phyloP scores from a whole-genome alignment of 2,329 filamentous ascomycete genomes.

The Blastomyces silverae region DNA sequence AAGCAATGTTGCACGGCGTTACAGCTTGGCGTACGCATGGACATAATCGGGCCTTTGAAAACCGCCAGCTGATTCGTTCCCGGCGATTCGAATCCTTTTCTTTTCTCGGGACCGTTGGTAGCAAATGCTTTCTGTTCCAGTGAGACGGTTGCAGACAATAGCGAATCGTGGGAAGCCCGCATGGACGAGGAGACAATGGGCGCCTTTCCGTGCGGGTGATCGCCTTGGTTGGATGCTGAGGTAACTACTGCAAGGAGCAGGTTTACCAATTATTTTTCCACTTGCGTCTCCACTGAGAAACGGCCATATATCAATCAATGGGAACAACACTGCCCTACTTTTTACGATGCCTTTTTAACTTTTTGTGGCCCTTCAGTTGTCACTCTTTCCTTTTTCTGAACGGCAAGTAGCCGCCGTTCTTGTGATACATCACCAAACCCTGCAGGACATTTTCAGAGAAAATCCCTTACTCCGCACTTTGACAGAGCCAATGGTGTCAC shows the following conservation, averaged over 20 bases:
- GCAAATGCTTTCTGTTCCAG: conserved; percentile 2
- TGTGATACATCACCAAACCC: conserved; percentile 9
- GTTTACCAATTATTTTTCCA: neutral
- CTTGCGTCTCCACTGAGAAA: neutral
- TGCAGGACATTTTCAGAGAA: conserved; percentile 7
- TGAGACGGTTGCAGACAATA: neutral
- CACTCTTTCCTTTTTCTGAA: neutral
- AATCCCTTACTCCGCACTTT: neutral
- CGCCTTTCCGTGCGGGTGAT: neutral
- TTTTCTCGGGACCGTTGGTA: conserved; percentile 8
- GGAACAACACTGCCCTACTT: neutral
- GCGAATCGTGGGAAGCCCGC: neutral
- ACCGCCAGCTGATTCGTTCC: neutral
- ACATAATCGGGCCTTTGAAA: neutral
- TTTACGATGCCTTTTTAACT: neutral
- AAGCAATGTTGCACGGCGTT: neutral
- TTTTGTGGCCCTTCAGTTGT: neutral
- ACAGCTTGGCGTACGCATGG: conserved; percentile 8
- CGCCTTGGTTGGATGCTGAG: conserved; percentile 1
- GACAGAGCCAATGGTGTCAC: conserved; percentile 1
- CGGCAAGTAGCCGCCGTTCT: conserved; percentile 12
- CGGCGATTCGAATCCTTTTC: neutral
- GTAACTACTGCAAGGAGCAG: neutral
- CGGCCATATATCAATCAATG: neutral
- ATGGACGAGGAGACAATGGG: neutral